phyloP scores from a whole-genome alignment of 164 flowering plant genomes.

The Platanus orientalis region DNA sequence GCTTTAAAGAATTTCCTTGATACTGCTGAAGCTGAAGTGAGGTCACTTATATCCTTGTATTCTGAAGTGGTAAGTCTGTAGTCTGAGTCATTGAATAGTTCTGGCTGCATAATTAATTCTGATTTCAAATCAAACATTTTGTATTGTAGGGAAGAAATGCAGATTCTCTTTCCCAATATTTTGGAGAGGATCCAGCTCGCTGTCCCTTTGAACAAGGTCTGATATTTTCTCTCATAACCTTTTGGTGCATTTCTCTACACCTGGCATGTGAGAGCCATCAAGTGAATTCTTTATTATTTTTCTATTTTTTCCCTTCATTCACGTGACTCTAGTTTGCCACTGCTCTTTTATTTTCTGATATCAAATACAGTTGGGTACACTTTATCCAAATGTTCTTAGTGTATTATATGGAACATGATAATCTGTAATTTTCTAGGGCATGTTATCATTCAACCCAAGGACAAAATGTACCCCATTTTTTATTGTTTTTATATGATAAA shows the following conservation, averaged over 20 bases:
- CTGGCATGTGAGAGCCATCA: too few relatives aligned
- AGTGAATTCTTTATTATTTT: too few relatives aligned
- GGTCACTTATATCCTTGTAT: slow-evolving; percentile 81
- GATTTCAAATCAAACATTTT: background rate
- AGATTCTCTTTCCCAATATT: slow-evolving; percentile 90
- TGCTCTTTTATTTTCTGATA: too few relatives aligned
- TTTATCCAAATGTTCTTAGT: too few relatives aligned
- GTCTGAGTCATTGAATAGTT: background rate
- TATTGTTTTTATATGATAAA: too few relatives aligned
- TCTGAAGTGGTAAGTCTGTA: slow-evolving; percentile 83
- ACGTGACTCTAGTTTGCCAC: too few relatives aligned
- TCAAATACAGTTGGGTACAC: too few relatives aligned
- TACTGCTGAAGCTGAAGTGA: slow-evolving; percentile 97
- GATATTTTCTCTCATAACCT: slow-evolving; percentile 2
- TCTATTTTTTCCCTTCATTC: too few relatives aligned
- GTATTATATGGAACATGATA: too few relatives aligned
- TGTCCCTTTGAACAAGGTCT: slow-evolving; percentile 99
- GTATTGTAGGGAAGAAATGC: slow-evolving; percentile 92
- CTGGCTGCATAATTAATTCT: background rate
- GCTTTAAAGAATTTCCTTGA: slow-evolving; percentile 79
- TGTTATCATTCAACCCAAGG: too few relatives aligned
- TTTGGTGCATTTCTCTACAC: background rate
- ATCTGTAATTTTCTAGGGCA: too few relatives aligned
- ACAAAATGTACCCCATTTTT: too few relatives aligned
- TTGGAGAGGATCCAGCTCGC: slow-evolving; percentile 98